Evolutionary conservation across 805 yeast genomes (phyloP), one percentile per base, ranked within the genome.

Genomic region (Saturnispora serradocipensis): DNA sequence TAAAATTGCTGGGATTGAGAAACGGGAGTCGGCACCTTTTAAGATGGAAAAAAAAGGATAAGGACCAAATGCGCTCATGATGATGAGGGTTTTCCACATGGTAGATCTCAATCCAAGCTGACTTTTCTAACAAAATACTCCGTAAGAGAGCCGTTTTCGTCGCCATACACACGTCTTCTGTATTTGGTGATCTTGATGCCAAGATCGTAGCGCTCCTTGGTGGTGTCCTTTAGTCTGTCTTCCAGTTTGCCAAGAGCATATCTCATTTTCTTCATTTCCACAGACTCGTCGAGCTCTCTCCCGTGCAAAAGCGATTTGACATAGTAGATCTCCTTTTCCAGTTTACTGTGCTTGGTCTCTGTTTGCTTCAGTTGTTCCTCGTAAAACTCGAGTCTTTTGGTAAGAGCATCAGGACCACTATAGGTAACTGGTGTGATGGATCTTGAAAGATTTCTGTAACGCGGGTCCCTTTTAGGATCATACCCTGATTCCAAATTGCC

Each of bases 71-170:
- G 22, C 38, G 35, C 46, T 51, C 45, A 39, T 42, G 43, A 16
- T 11, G 1, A 18, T 35, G 34, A 48, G 48, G 45, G 42, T 42
- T 32, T 30, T 20, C 27, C 22, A 7, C 15, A 6, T 9, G 15
- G 18, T 20, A 6, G 15, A 24, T 35, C 36, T 46, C 35, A 43
- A 15, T 49, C 27, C 27, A 44, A 38, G 47, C 56, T 78, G 70
- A 72, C 75, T 62, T 80, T 78, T 70, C 80, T 75, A 63, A 74
- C 75, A 79, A 69, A 67, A 72, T 75, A 77, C 71, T 75, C 78
- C 64, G 80, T 78, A 67, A 73, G 72, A 47, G 63, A 66, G 11
- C 66, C 63, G 20, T 65, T 66, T 38, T 64, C 57, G 39, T 48
- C 58, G 20, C 69, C 70, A 52, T 64, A 61, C 10, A 65, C 53